Percentiles rank a stretch among this genome's conserved stretches.
Evolutionary conservation across 345 rosid species (phyloP).

Genomic region (Gossypium stocksii): DNA sequence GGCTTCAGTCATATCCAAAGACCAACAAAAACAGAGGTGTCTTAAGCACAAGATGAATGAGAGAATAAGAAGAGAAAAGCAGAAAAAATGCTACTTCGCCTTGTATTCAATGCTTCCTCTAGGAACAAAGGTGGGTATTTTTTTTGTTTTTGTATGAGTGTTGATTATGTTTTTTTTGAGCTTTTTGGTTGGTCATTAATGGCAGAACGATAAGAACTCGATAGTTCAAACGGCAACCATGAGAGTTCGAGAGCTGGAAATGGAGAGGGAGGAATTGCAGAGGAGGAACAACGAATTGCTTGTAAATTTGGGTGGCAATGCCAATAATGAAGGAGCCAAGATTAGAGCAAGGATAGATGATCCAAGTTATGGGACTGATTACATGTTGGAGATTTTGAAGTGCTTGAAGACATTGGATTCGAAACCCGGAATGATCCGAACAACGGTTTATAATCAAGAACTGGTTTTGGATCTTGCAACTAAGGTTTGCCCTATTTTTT

Average conservation of each 20-base stretch:
- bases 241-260: conserved; percentile 39
- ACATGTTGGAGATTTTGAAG: conserved; percentile 45
- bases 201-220: conserved; percentile 58
- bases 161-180: background rate
- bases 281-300: conserved; percentile 29
- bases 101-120: conserved; percentile 48
- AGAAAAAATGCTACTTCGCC: conserved; percentile 45
- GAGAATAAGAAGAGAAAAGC: conserved; percentile 58
- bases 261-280: conserved; percentile 34
- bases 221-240: conserved; percentile 36
- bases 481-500: conserved; percentile 25
- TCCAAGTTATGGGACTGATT: conserved; percentile 49
- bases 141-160: background rate
- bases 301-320: conserved; percentile 12
- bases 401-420: conserved; percentile 40
- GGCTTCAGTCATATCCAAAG: conserved; percentile 15
- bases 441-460: conserved; percentile 35
- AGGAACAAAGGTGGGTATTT: conserved; percentile 49
- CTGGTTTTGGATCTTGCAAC: conserved; percentile 37
- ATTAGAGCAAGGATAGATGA: conserved; percentile 33
- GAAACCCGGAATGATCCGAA: conserved; percentile 26
- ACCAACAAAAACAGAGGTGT: conserved; percentile 27
- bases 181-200: background rate
- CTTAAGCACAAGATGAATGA: conserved; percentile 55
- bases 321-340: conserved; percentile 22